These are phyloP conservation scores for Eurotiales sp. DNA, from an alignment of 2,329 filamentous ascomycete genomes.

Conservation along the genomic window DNA sequence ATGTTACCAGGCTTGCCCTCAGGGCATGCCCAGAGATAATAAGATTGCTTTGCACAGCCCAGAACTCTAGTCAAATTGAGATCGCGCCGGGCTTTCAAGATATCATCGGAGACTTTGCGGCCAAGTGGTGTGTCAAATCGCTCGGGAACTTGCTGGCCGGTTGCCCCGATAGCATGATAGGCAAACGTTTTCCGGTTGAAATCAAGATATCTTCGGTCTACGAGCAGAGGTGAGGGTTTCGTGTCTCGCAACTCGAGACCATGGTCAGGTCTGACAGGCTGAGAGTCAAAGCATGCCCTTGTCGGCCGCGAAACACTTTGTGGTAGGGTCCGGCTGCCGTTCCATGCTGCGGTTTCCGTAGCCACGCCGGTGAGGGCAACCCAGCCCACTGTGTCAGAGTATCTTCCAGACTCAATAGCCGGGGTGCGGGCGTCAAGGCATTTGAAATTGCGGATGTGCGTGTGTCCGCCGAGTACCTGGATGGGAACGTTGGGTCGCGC, in stretches of 20 bases:
- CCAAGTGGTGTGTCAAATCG: conserved; percentile 52
- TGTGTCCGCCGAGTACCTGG: conserved; percentile 63
- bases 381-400: conserved; percentile 67
- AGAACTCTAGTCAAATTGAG: conserved; percentile 56
- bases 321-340: too few relatives aligned
- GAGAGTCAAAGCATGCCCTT: not conserved
- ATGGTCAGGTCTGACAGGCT: not conserved
- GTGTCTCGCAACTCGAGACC: not conserved
- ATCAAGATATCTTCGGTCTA: conserved; percentile 62
- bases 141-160: conserved; percentile 38
- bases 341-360: conserved; percentile 43
- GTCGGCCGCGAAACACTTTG: conserved; percentile 37
- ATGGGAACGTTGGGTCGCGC: conserved; percentile 57
- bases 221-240: conserved; percentile 23
- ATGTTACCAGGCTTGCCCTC: conserved; percentile 53
- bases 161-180: conserved; percentile 54
- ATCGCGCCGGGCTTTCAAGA: conserved; percentile 49
- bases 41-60: conserved; percentile 59
- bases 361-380: conserved; percentile 60
- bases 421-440: conserved; percentile 61
- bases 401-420: conserved; percentile 57
- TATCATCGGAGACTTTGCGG: conserved; percentile 44
- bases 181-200: conserved; percentile 65
- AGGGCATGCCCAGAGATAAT: conserved; percentile 55
- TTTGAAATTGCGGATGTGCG: conserved; percentile 62